These are phyloP conservation scores for Colletotrichum acutatum DNA, from an alignment of 2,329 filamentous ascomycete genomes.

Conservation along the genomic window DNA sequence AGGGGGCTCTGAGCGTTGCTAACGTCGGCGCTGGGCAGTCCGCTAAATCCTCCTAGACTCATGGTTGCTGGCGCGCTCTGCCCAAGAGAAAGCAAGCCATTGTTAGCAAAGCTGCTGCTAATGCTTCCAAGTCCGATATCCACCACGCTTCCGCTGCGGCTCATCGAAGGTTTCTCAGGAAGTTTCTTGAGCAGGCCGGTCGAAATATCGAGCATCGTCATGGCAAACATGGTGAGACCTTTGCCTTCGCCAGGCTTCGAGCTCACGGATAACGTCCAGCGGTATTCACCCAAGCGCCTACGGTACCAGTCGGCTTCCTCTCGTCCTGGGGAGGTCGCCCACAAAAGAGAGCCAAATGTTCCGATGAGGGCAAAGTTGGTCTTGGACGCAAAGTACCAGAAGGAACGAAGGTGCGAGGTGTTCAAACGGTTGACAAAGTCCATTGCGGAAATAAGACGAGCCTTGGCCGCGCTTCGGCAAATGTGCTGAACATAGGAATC, in stretches of 20 bases:
- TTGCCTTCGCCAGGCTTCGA: constrained; percentile 74
- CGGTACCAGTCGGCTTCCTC: constrained; percentile 96
- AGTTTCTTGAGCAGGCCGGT: constrained; percentile 75
- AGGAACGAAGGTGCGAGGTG: constrained; percentile 85
- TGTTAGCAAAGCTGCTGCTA: constrained; percentile 48
- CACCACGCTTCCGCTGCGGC: constrained; percentile 61
- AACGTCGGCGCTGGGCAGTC: constrained; percentile 57
- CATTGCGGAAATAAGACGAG: constrained; percentile 93
- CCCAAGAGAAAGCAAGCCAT: constrained; percentile 34
- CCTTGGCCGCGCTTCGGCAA: constrained; percentile 93
- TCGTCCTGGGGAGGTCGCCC: constrained; percentile 86
- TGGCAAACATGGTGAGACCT: constrained; percentile 75
- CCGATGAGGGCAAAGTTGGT: constrained; percentile 95
- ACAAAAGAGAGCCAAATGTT: constrained; percentile 90
- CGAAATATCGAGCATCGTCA: constrained; percentile 80
- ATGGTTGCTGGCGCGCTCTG: constrained; percentile 25
- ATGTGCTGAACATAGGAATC: constrained; percentile 91
- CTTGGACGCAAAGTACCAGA: constrained; percentile 91
- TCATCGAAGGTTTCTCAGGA: constrained; percentile 76
- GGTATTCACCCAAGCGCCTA: constrained; percentile 85
- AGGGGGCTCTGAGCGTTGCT: constrained; percentile 64
- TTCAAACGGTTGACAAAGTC: constrained; percentile 95
- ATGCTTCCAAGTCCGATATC: constrained; percentile 53
- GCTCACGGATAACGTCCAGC: constrained; percentile 92
- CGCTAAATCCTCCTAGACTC: constrained; percentile 51